Evolutionary conservation across 1,139 yeast genomes (phyloP).

Genomic region (Saccharomyces hybrid): DNA sequence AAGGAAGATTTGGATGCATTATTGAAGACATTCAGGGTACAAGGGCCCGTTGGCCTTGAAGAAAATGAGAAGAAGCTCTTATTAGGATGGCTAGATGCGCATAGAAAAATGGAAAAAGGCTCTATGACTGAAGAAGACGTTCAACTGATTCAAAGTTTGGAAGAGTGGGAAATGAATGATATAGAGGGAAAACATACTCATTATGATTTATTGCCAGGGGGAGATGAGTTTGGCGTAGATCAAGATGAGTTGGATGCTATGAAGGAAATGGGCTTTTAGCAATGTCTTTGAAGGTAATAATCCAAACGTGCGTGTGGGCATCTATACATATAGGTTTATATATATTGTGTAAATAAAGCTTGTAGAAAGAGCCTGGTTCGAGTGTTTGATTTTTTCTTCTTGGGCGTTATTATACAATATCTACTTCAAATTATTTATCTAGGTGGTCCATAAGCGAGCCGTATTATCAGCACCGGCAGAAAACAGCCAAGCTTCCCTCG

Average conservation of each 20-base stretch:
- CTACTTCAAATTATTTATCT: conserved; percentile 8
- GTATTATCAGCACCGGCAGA: conserved; percentile 98
- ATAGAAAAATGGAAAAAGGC: neutral
- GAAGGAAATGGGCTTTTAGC: conserved; percentile 20
- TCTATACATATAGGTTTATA: neutral
- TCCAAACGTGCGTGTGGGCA: neutral
- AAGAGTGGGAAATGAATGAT: conserved; percentile 3
- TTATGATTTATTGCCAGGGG: conserved; percentile 4
- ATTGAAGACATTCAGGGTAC: neutral
- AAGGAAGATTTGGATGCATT: neutral
- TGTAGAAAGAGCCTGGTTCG: neutral
- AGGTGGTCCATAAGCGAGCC: conserved; percentile 96
- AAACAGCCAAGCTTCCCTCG: conserved; percentile 96
- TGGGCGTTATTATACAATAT: conserved; percentile 7
- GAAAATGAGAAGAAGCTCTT: neutral
- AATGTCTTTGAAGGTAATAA: neutral
- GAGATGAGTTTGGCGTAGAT: conserved; percentile 17
- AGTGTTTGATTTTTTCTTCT: neutral
- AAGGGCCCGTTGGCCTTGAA: neutral
- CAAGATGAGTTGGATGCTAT: conserved; percentile 25
- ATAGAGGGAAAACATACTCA: conserved; percentile 6
- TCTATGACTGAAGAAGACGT: conserved; percentile 1
- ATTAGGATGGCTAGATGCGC: conserved; percentile 3
- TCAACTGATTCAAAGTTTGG: conserved; percentile 3
- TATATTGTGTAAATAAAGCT: neutral